Base-by-base conservation (phyloP, 768 basidiomycete genomes). In the Termitomyces sp. region DNA sequence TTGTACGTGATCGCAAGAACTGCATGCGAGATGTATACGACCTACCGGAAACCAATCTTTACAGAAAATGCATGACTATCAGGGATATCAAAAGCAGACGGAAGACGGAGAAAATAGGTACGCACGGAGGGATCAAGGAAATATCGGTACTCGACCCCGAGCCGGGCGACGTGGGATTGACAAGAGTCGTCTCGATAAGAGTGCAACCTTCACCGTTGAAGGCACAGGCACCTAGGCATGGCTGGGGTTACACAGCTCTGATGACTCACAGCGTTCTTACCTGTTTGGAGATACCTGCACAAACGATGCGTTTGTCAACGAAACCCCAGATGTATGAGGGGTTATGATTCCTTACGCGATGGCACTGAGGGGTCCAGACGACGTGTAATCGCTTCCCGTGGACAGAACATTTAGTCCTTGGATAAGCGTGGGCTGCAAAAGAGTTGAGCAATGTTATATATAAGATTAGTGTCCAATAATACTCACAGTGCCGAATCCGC, bases 121-220 rank as follows among this genome's bases (percentile, higher is more conserved):
- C 76, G 53, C 59, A 78, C 76, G 76, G 76, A 7, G 77, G 68
- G 37, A 79, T 78, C 24, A 76, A 66, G 20, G 71, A 68, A 24
- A 76, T 64, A 59, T 75, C 75, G 6, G 68, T 66, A 62, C 69
- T 71, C 20, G 71, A 74, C 13, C 71, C 71, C 18, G 60, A 48
- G 5, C 71, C 72, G 34, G 72, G 63, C 36, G 48, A 54, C 27
- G 63, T 67, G 18, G 70, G 72, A 62, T 76, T 72, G 12, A 14
- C 47, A 24, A 78, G 65, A 14, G 73, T 76, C 14, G 68, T 69
- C 59, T 76, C 76, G 27, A 76, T 62, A 5, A 72, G 56, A 5
- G 71, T 74, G 61, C 76, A 76, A 12, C 67, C 57, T 24, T 77
- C 75, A 31, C 75, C 75, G 43, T 77, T 74, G 62, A 71, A 67